Conservation (phyloP, 495 filamentous ascomycete species). For the Neurospora intermedia region DNA sequence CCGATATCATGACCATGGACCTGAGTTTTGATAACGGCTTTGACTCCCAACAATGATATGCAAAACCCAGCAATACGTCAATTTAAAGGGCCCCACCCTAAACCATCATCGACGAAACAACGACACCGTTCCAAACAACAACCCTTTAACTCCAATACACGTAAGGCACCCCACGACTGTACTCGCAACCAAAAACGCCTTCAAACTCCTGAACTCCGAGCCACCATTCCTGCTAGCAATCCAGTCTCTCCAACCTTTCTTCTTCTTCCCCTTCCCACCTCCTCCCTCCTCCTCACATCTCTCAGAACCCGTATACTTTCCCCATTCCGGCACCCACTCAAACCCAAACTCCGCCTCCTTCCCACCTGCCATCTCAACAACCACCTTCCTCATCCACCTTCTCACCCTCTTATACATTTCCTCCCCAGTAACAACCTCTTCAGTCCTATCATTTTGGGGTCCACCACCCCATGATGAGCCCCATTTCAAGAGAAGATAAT, state of each 20-base stretch:
- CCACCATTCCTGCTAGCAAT: neutral
- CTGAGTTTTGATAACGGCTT: neutral
- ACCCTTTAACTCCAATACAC: neutral
- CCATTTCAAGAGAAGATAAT: neutral
- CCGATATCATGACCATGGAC: neutral
- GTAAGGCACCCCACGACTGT: neutral
- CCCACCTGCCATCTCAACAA: constrained; percentile 13
- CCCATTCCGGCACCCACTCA: constrained; percentile 48
- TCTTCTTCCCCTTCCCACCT: neutral
- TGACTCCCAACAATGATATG: neutral
- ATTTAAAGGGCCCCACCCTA: neutral
- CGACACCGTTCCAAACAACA: neutral
- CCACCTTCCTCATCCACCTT: neutral
- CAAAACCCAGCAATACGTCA: neutral
- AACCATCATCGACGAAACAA: neutral
- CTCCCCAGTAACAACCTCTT: constrained; percentile 23
- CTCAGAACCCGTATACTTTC: constrained; percentile 11
- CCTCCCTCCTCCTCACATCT: neutral
- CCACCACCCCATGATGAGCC: too few species aligned
- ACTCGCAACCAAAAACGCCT: neutral
- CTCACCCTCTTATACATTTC: neutral
- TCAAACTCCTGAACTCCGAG: neutral
- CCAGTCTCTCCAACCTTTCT: neutral
- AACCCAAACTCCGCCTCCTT: constrained; percentile 48
- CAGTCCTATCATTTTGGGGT: constrained; percentile 13